Evolutionary conservation across 2,329 filamentous ascomycete genomes (phyloP).

Genomic region (Malbranchea cinnamomea): DNA sequence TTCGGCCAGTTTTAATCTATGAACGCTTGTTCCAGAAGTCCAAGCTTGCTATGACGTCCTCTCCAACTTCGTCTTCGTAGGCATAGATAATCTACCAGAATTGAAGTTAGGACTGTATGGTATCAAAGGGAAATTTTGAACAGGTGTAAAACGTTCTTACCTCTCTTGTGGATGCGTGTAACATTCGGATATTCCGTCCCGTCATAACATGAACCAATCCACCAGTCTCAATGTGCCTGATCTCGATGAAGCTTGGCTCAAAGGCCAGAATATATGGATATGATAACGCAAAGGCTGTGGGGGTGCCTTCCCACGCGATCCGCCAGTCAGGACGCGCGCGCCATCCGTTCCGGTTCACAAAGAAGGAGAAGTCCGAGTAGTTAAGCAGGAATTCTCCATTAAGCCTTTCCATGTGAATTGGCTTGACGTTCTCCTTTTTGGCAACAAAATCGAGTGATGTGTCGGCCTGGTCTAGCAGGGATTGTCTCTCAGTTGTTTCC

Average conservation of each 20-base stretch:
- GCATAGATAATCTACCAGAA: conserved; percentile 73
- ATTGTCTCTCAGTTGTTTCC: conserved; percentile 95
- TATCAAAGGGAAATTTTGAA: not conserved
- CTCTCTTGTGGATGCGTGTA: conserved; percentile 94
- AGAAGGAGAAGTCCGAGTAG: conserved; percentile 98
- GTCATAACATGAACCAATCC: conserved; percentile 87
- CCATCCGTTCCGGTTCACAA: conserved; percentile 98
- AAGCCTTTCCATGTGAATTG: conserved; percentile 92
- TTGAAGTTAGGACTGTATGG: conserved; percentile 16
- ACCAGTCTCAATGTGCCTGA: conserved; percentile 86
- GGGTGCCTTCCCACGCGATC: conserved; percentile 92
- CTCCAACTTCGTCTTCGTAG: conserved; percentile 87
- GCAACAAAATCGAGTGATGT: conserved; percentile 96
- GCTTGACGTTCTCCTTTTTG: conserved; percentile 80
- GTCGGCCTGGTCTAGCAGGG: conserved; percentile 89
- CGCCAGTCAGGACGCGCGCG: conserved; percentile 89
- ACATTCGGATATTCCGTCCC: conserved; percentile 91
- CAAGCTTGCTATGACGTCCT: conserved; percentile 84
- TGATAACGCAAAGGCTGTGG: conserved; percentile 81
- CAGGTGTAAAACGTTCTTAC: conserved; percentile 38
- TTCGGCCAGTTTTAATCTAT: conserved; percentile 6
- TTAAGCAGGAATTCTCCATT: conserved; percentile 96
- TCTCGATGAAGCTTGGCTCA: conserved; percentile 93
- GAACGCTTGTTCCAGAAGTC: conserved; percentile 73
- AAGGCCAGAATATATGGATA: conserved; percentile 97